Base-by-base conservation (phyloP, 768 basidiomycete genomes). In the Leccinum truebloodii region DNA sequence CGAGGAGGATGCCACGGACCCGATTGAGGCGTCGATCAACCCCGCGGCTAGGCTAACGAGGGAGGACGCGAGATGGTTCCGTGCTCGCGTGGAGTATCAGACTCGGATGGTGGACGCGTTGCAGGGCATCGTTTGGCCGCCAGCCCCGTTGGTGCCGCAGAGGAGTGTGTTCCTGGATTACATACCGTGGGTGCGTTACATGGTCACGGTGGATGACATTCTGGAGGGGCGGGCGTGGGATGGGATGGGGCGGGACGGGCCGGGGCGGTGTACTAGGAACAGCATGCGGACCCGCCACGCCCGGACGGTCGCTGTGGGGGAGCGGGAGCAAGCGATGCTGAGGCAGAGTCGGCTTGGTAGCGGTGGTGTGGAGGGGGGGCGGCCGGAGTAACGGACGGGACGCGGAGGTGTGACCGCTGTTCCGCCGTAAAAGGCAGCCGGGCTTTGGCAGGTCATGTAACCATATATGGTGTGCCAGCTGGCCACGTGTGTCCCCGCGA, bases 121-220 rank as follows among this genome's bases (percentile, higher is more conserved):
- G 65, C 75, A 78, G 59, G 77, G 78, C 60, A 67, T 85, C 48
- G 76, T 86, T 63, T 78, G 79, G 18, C 69, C 75, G 56, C 71
- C 76, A 20, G 70, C 74, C 30, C 75, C 81, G 57, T 61, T 79
- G 48, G 75, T 83, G 68, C 79, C 81, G 13, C 77, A 81, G 52
- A 67, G 69, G 20, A 74, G 76, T 41, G 73, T 89, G 60, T 80
- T 83, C 66, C 71, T 87, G 68, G 90, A 95, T 52, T 90, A 92
- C 73, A 75, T 84, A 65, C 88, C 93, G 34, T 83, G 81, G 74
- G 76, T 93, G 53, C 78, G 87, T 60, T 68, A 76, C 60, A 89
- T 95, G 71, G 84, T 90, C 44, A 73, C 59, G 28, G 80, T 75
- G 39, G 94, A 96, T 63, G 92, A 94, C 61, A 58, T 51, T 46